Percentiles rank a stretch among this genome's conserved stretches.
Conservation (phyloP, 345 rosid species). For the Lepidium africanum region DNA sequence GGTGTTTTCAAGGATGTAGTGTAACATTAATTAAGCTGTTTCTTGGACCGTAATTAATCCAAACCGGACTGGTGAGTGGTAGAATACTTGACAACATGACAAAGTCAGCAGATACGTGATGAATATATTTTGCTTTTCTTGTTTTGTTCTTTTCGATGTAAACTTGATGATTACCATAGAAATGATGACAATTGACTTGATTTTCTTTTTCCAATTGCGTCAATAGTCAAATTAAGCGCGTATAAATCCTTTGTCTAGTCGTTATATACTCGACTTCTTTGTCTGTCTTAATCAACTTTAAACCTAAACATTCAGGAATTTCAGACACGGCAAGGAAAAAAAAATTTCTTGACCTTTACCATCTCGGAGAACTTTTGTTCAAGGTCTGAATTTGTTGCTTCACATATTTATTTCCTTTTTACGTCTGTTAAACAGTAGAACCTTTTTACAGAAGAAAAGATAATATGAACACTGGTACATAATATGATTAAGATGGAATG, state of each 20-base stretch:
- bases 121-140: not conserved
- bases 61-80: no score
- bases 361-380: not conserved
- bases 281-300: not conserved
- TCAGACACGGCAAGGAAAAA: not conserved
- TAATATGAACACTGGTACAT: not conserved
- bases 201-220: conserved; percentile 23
- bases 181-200: not conserved
- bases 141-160: not conserved
- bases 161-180: not conserved
- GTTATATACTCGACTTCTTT: not conserved
- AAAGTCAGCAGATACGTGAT: no score
- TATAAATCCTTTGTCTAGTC: conserved; percentile 4
- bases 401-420: not conserved
- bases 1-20: no score
- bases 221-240: conserved; percentile 48
- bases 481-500: not conserved
- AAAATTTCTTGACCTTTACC: not conserved
- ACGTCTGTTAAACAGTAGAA: not conserved
- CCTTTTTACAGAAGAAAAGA: not conserved
- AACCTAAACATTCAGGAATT: not conserved
- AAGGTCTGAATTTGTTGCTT: not conserved
- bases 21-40: no score
- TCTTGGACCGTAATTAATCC: no score
- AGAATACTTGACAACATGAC: no score